A percentile compares a stretch with the other conserved stretches of the same genome.
These are phyloP conservation scores for Rheum nobile DNA, from an alignment of 148 eudicot species.

Conservation along the genomic window DNA sequence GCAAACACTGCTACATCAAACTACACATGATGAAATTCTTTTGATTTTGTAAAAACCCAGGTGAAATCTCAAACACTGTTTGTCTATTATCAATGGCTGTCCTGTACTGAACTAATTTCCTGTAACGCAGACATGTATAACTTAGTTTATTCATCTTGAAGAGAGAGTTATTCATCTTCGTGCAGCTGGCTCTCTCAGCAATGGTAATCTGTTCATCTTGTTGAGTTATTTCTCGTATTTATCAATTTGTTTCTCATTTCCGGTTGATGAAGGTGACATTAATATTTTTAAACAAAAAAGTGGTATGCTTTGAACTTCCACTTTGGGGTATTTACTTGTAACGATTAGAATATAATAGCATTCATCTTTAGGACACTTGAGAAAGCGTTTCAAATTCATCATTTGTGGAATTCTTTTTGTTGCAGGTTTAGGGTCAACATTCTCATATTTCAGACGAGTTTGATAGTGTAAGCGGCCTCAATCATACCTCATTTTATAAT, in stretches of 20 bases:
- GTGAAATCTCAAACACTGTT: constrained; percentile 8
- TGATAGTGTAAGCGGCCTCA: constrained; percentile 50
- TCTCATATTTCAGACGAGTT: constrained; percentile 80
- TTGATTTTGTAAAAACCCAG: constrained; percentile 73
- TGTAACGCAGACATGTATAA: constrained; percentile 61
- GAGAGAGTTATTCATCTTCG: constrained; percentile 58
- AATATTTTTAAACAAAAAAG: not conserved
- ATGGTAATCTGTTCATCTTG: constrained; percentile 40
- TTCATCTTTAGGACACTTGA: not conserved
- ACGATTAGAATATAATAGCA: not conserved
- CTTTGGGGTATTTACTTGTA: not conserved
- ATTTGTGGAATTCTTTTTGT: not conserved
- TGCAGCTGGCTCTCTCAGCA: constrained; percentile 71
- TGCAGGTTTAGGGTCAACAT: constrained; percentile 88
- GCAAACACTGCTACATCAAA: constrained; percentile 77
- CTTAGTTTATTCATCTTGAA: constrained; percentile 72
- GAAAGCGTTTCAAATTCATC: not conserved
- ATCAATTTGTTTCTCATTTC: not conserved
- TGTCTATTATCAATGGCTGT: not conserved
- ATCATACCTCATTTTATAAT: not conserved
- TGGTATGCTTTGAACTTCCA: not conserved
- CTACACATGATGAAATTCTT: constrained; percentile 66
- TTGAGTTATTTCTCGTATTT: not conserved
- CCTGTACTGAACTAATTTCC: constrained; percentile 3
- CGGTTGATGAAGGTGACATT: too few species aligned